Percentiles rank a stretch among this genome's conserved stretches.
Conservation (phyloP, 441 rosid genomes). For the Corymbia calophylla region DNA sequence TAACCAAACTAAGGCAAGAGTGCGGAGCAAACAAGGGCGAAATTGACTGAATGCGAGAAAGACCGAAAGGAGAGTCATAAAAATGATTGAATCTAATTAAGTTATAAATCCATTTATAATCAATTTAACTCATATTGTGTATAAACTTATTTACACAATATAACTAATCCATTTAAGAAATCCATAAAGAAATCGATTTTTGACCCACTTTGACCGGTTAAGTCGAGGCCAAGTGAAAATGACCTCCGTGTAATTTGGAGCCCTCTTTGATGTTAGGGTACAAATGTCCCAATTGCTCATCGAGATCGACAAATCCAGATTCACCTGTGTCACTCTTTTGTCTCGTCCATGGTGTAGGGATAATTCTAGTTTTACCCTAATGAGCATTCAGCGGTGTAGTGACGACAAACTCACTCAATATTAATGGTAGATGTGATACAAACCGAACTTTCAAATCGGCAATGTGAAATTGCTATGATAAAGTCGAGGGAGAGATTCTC, state of each 20-base stretch:
- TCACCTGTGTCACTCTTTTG: not conserved
- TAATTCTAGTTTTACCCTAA: fast-evolving
- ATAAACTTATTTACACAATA: too few species aligned
- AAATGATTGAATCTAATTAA: too few species aligned
- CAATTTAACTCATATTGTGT: too few species aligned
- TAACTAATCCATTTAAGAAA: too few species aligned
- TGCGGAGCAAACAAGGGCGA: too few species aligned
- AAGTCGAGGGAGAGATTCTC: not conserved
- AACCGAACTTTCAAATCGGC: fast-evolving
- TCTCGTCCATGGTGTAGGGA: not conserved
- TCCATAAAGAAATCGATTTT: too few species aligned
- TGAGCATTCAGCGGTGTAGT: fast-evolving
- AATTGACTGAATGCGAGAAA: too few species aligned
- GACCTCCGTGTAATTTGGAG: not conserved
- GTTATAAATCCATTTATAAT: too few species aligned
- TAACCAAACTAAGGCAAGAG: too few species aligned
- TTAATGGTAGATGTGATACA: fast-evolving
- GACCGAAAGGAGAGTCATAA: too few species aligned
- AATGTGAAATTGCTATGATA: not conserved
- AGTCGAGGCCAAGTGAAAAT: fast-evolving
- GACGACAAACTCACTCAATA: fast-evolving
- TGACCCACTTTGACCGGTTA: too few species aligned
- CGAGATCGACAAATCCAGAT: fast-evolving
- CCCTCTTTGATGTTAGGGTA: not conserved
- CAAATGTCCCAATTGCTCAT: not conserved